Evolutionary conservation across 805 yeast genomes (phyloP).

Genomic region (Lipomyces yamadae): DNA sequence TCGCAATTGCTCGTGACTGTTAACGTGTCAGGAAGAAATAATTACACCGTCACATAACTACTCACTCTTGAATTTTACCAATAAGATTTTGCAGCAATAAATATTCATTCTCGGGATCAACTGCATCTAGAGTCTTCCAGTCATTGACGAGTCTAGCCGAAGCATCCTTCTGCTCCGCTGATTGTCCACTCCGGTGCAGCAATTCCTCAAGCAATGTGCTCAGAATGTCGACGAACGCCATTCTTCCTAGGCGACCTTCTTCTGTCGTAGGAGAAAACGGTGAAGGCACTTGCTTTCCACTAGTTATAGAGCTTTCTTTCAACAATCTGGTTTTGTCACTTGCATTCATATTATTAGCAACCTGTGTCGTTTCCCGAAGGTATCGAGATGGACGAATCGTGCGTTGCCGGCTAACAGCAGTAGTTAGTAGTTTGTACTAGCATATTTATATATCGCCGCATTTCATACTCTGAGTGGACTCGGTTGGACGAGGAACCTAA

Average conservation of each 20-base stretch:
- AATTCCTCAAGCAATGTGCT: conserved; percentile 9
- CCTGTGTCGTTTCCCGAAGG: conserved; percentile 19
- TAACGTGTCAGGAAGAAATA: not conserved
- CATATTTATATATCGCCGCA: not conserved
- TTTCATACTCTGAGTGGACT: conserved; percentile 20
- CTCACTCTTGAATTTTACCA: conserved; percentile 16
- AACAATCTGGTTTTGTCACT: conserved; percentile 7
- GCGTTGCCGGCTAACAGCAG: conserved; percentile 11
- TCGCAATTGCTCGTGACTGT: conserved; percentile 14
- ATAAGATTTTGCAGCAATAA: conserved; percentile 19
- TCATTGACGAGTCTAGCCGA: conserved; percentile 17
- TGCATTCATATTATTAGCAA: conserved; percentile 8
- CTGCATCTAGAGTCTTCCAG: conserved; percentile 34
- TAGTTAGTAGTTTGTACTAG: not conserved
- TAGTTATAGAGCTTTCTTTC: conserved; percentile 4
- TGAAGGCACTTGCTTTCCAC: conserved; percentile 22
- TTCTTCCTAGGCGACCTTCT: conserved; percentile 14
- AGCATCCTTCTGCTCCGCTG: conserved; percentile 27
- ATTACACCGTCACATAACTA: not conserved
- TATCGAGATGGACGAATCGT: conserved; percentile 23
- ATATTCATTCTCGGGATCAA: conserved; percentile 30
- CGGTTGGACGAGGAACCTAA: conserved; percentile 12
- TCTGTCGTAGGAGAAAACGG: conserved; percentile 9
- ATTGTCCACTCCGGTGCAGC: conserved; percentile 3
- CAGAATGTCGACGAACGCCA: conserved; percentile 16